Evolutionary conservation across 805 yeast genomes (phyloP).

Genomic region (Ogataea pini): DNA sequence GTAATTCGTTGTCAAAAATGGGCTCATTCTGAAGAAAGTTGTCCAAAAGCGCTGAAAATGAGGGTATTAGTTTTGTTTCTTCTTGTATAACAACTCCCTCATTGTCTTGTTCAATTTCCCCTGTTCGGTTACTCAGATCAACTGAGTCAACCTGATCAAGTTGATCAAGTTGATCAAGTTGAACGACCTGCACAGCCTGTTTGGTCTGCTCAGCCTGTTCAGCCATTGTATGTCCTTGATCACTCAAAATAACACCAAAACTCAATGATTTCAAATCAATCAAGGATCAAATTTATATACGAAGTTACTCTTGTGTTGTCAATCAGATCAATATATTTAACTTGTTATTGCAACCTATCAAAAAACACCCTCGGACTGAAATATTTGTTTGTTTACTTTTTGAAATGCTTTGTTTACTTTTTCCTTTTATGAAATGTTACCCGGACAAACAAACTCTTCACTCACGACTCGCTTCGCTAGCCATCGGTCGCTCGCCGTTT

Average conservation of each 20-base stretch:
- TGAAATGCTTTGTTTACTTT: conserved; percentile 9
- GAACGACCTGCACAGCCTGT: not conserved
- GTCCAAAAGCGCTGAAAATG: conserved; percentile 22
- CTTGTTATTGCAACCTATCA: conserved; percentile 1
- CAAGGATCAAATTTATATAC: not conserved
- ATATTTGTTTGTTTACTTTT: conserved; percentile 11
- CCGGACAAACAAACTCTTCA: not conserved
- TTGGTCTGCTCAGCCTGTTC: not conserved
- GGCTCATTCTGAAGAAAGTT: conserved; percentile 37
- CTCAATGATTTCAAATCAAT: not conserved
- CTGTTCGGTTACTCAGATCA: not conserved
- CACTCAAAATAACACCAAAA: not conserved
- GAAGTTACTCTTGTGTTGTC: not conserved
- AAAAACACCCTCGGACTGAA: conserved; percentile 2
- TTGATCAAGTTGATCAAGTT: not conserved
- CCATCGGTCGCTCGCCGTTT: too few species aligned
- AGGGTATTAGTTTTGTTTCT: too few species aligned
- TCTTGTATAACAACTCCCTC: too few species aligned
- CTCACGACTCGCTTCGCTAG: not conserved
- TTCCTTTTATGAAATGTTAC: conserved; percentile 3
- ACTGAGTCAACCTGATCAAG: not conserved
- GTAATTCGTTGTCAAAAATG: conserved; percentile 33
- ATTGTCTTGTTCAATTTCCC: not conserved
- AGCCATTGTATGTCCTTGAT: not conserved
- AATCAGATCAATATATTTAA: not conserved